Percentiles rank a stretch among this genome's conserved stretches.
Conservation (phyloP, 2,329 filamentous ascomycete genomes). For the Colletotrichum tofieldiae region DNA sequence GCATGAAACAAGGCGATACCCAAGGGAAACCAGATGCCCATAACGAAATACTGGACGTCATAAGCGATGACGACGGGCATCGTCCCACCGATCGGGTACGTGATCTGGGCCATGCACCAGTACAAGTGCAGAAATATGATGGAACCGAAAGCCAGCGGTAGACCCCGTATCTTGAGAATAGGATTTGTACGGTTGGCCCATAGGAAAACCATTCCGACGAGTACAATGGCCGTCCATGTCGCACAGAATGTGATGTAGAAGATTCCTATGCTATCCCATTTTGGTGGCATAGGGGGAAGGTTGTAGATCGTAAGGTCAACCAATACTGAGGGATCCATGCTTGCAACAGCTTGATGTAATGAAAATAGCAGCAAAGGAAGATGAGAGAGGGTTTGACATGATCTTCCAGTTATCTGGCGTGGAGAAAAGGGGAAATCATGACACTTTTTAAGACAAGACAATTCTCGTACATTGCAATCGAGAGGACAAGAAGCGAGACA, state of each 20-base stretch:
- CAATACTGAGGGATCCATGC: slow-evolving; percentile 28
- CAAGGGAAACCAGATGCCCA: slow-evolving; percentile 71
- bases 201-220: slow-evolving; percentile 55
- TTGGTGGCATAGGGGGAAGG: slow-evolving; percentile 46
- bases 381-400: neutral
- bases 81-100: slow-evolving; percentile 58
- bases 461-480: neutral
- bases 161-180: slow-evolving; percentile 58
- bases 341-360: neutral
- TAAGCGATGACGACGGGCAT: slow-evolving; percentile 61
- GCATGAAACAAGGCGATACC: slow-evolving; percentile 73
- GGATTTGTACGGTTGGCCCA: slow-evolving; percentile 52
- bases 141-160: slow-evolving; percentile 58
- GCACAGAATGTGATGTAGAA: slow-evolving; percentile 50
- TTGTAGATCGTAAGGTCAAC: slow-evolving; percentile 50
- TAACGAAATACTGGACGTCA: slow-evolving; percentile 70
- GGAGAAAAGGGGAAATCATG: neutral
- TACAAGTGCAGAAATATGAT: slow-evolving; percentile 57
- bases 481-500: neutral
- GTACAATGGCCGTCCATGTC: slow-evolving; percentile 49
- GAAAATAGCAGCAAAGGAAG: neutral
- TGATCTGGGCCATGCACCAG: slow-evolving; percentile 59
- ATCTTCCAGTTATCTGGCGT: neutral
- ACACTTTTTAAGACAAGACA: slow-evolving; percentile 10
- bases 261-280: slow-evolving; percentile 49